Evolutionary conservation across 1,284 basidiomycete species (phyloP), one percentile per base, ranked within the genome.

Genomic region (Golubevia pallescens): DNA sequence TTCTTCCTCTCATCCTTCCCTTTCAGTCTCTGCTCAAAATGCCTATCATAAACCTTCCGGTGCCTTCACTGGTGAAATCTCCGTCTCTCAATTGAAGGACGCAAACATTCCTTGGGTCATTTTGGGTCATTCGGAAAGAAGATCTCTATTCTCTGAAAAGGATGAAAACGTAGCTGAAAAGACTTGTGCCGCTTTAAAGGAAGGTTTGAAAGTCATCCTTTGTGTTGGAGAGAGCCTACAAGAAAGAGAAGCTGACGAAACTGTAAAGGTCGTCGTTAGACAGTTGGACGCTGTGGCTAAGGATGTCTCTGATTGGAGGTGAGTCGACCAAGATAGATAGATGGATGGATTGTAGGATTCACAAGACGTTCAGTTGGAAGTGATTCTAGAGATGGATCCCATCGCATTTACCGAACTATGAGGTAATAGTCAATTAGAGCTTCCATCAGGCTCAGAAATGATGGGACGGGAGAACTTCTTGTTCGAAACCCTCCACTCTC

Each of bases 81-180:
- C 92, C 52, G 77, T 81, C 58, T 63, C 63, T 28, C 94, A 97
- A 88, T 90, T 98, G 80, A 90, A 89, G 67, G 94, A 98, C 84
- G 92, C 93, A 19, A 89, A 88, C 2, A 90, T 98, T 74, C 93
- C 93, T 67, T 98, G 93, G 87, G 95, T 97, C 75, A 93, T 99
- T 86, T 90, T 98, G 67, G 96, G 95, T 90, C 96, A 99, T 89
- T 97, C 95, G 58, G 97, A 99, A 87, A 93, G 97, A 75, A 92
- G 96, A 67, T 92, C 93, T 3, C 87, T 97, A 74, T 99, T 99
- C 89, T 89, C 91, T 85, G 97, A 99, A 86, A 90, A 90, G 21
- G 94, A 94, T 73, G 90, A 90, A 68, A 79, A 92, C 63, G 92
- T 98, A 68, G 95, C 93, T 16, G 88, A 90, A 71, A 99, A 98